Evolutionary conservation across 1,284 basidiomycete genomes (phyloP).

Genomic region (Irpex sp.): DNA sequence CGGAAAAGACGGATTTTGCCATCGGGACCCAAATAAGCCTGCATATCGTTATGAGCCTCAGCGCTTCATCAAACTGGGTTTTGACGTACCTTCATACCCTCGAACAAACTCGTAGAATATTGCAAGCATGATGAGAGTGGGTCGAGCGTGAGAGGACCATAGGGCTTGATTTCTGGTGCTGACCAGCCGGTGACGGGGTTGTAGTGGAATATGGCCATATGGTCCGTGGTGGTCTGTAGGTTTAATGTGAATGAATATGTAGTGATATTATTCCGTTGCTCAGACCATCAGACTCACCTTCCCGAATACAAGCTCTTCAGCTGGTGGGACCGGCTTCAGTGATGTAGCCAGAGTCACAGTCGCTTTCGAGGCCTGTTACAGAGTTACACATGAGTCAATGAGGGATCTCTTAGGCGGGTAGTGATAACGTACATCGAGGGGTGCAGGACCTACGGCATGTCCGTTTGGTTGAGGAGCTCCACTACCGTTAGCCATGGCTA

Average conservation of each 20-base stretch:
- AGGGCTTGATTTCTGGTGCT: constrained; percentile 75
- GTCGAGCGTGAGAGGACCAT: constrained; percentile 68
- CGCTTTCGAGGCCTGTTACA: constrained; percentile 15
- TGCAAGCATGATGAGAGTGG: constrained; percentile 74
- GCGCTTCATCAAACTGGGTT: background rate
- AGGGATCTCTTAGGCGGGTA: background rate
- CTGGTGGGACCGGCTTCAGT: constrained; percentile 15
- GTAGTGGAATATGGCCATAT: constrained; percentile 75
- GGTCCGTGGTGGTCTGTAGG: constrained; percentile 51
- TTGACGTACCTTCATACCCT: constrained; percentile 77
- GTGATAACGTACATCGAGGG: constrained; percentile 9
- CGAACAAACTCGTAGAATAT: constrained; percentile 78
- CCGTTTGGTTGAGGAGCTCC: constrained; percentile 4
- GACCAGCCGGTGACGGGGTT: constrained; percentile 72
- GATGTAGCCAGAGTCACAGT: constrained; percentile 10
- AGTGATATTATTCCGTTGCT: background rate
- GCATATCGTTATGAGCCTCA: background rate
- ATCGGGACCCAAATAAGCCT: constrained; percentile 73
- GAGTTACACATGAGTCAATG: background rate
- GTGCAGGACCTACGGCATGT: constrained; percentile 4
- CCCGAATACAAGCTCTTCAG: constrained; percentile 16
- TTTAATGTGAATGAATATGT: background rate
- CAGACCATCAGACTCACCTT: constrained; percentile 7
- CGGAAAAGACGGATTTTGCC: constrained; percentile 71
- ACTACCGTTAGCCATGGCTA: constrained; percentile 10